phyloP scores from a whole-genome alignment of 2,329 filamentous ascomycete species.

The Penicillium sp. region DNA sequence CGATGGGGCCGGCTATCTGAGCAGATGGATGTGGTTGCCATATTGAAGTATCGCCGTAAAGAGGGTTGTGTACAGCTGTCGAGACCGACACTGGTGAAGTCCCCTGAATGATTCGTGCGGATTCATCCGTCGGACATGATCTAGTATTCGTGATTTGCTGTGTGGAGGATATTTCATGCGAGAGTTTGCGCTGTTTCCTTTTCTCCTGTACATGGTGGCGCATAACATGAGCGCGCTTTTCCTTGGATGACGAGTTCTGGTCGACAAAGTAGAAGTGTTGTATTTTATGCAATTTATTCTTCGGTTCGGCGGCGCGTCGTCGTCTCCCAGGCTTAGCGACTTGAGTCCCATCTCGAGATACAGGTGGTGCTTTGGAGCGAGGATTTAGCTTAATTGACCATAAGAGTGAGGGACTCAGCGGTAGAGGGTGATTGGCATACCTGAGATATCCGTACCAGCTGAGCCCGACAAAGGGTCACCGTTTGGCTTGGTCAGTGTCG shows the following conservation, averaged over 20 bases:
- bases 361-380: constrained; percentile 17
- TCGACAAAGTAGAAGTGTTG: constrained; percentile 44
- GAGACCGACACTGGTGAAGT: background rate
- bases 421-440: constrained; percentile 4
- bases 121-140: constrained; percentile 8
- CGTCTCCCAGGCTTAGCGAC: constrained; percentile 24
- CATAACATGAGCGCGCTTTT: constrained; percentile 46
- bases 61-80: background rate
- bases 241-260: constrained; percentile 39
- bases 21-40: constrained; percentile 4
- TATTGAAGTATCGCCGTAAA: constrained; percentile 21
- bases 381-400: background rate
- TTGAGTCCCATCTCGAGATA: constrained; percentile 18
- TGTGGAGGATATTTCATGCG: constrained; percentile 13
- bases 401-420: background rate
- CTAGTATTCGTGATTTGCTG: constrained; percentile 7
- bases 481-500: constrained; percentile 6
- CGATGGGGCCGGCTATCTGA: background rate
- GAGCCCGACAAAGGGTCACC: constrained; percentile 2
- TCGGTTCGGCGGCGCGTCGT: constrained; percentile 25
- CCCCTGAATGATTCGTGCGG: constrained; percentile 8
- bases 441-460: constrained; percentile 10
- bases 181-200: constrained; percentile 32
- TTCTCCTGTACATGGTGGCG: constrained; percentile 45
- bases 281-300: constrained; percentile 24